Percentiles rank a stretch among this genome's conserved stretches.
Conservation (phyloP, 768 basidiomycete species). For the Collybia nuda region DNA sequence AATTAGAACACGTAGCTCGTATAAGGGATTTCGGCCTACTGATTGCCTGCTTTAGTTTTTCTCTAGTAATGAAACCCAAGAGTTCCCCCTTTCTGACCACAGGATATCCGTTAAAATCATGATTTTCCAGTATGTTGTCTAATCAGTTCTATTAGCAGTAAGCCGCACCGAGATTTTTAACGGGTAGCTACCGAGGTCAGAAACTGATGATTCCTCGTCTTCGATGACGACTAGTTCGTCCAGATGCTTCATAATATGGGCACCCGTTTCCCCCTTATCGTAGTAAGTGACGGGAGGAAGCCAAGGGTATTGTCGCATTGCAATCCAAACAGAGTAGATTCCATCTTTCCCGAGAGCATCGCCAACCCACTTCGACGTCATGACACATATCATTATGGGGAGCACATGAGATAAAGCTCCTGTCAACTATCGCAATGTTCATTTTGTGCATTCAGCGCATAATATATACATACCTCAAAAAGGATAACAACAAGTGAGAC, state of each 20-base stretch:
- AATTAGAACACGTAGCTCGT: neutral
- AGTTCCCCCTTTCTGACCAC: conserved; percentile 52
- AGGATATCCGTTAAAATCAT: conserved; percentile 64
- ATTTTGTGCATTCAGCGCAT: neutral
- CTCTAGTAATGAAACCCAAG: conserved; percentile 62
- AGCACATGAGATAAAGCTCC: conserved; percentile 80
- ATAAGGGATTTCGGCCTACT: conserved; percentile 23
- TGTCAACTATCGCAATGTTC: conserved; percentile 48
- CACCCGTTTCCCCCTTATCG: conserved; percentile 63
- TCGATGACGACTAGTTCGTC: conserved; percentile 50
- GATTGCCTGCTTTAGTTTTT: conserved; percentile 41
- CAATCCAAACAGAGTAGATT: conserved; percentile 73
- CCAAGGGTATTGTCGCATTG: conserved; percentile 71
- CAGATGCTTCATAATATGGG: conserved; percentile 56
- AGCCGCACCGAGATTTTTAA: neutral
- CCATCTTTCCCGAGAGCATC: conserved; percentile 70
- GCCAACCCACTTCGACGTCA: conserved; percentile 76
- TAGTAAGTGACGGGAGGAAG: conserved; percentile 64
- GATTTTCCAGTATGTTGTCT: conserved; percentile 41
- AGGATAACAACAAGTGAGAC: conserved; percentile 78
- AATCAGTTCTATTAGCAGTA: conserved; percentile 5
- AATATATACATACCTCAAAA: conserved; percentile 51
- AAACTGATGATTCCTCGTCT: conserved; percentile 45
- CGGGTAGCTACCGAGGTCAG: conserved; percentile 41
- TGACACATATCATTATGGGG: conserved; percentile 79